A percentile compares a stretch with the other conserved stretches of the same genome.
Conservation (phyloP, 768 basidiomycete genomes). For the Nidularia sp. region DNA sequence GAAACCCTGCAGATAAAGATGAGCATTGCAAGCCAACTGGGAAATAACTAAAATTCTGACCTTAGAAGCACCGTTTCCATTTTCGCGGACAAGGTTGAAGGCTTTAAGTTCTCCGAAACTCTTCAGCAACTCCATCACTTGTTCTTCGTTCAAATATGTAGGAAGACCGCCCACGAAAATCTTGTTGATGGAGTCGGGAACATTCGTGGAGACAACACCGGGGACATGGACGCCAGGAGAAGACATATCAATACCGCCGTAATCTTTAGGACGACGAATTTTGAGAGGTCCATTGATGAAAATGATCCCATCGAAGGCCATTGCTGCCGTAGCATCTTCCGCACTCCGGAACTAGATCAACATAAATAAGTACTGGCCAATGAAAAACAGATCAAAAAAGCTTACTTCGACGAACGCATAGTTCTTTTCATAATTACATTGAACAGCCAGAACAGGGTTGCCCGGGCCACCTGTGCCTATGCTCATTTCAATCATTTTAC, state of each 20-base stretch:
- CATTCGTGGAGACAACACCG: slow-evolving; percentile 93
- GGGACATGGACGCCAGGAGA: slow-evolving; percentile 78
- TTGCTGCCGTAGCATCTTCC: slow-evolving; percentile 93
- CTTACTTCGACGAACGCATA: slow-evolving; percentile 97
- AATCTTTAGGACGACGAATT: slow-evolving; percentile 97
- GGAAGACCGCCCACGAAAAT: slow-evolving; percentile 96
- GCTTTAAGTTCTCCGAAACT: slow-evolving; percentile 96
- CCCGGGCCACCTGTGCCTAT: slow-evolving; percentile 82
- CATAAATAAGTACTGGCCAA: slow-evolving; percentile 6
- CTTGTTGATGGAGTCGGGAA: slow-evolving; percentile 97
- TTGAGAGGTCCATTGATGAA: slow-evolving; percentile 95
- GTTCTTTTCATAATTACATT: slow-evolving; percentile 98
- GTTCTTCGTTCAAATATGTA: slow-evolving; percentile 94
- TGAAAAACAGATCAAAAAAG: slow-evolving; percentile 1
- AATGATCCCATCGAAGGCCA: slow-evolving; percentile 97
- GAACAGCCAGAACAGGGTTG: slow-evolving; percentile 89
- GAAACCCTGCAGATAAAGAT: slow-evolving; percentile 66
- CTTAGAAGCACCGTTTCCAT: slow-evolving; percentile 84
- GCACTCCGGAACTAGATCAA: slow-evolving; percentile 87
- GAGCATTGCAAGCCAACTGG: not conserved
- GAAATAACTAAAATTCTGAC: slow-evolving; percentile 27
- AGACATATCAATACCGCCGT: slow-evolving; percentile 72
- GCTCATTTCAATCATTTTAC: slow-evolving; percentile 90
- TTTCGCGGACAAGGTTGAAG: slow-evolving; percentile 97
- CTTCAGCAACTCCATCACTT: slow-evolving; percentile 96